Conservation (phyloP, 2,329 filamentous ascomycete species). For the Cladosporium sp. region DNA sequence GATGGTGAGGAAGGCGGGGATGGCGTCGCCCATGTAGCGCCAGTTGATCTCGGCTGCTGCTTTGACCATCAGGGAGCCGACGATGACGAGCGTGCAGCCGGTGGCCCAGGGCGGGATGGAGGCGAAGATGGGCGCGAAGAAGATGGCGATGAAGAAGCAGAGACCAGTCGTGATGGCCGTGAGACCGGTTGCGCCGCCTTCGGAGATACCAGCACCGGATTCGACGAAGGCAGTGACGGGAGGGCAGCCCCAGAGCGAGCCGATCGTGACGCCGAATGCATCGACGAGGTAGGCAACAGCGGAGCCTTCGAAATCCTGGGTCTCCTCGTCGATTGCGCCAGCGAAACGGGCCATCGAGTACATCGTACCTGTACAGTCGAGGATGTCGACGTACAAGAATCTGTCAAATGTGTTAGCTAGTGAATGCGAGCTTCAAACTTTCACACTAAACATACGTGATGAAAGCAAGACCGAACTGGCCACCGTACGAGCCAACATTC, state of each 20-base stretch:
- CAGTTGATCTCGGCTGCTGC: slow-evolving; percentile 83
- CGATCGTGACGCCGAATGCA: slow-evolving; percentile 75
- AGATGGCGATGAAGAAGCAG: slow-evolving; percentile 82
- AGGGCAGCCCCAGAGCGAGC: slow-evolving; percentile 70
- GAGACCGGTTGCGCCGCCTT: slow-evolving; percentile 81
- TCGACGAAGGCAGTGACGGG: slow-evolving; percentile 86
- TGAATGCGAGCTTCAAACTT: background rate
- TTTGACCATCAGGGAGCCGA: slow-evolving; percentile 82
- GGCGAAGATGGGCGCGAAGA: slow-evolving; percentile 87
- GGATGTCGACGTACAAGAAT: slow-evolving; percentile 86
- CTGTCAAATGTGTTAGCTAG: background rate
- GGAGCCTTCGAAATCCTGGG: slow-evolving; percentile 83
- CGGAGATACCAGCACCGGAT: slow-evolving; percentile 83
- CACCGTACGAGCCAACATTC: slow-evolving; percentile 63
- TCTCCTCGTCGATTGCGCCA: slow-evolving; percentile 73
- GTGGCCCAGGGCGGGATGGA: slow-evolving; percentile 88
- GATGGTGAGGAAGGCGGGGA: slow-evolving; percentile 81
- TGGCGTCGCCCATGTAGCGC: slow-evolving; percentile 76
- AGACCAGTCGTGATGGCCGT: slow-evolving; percentile 74
- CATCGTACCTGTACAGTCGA: slow-evolving; percentile 80
- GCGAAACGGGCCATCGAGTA: slow-evolving; percentile 89
- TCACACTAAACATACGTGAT: slow-evolving; percentile 53
- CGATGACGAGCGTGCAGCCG: slow-evolving; percentile 79
- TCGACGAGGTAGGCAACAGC: slow-evolving; percentile 81
- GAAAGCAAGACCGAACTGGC: slow-evolving; percentile 76